Percentiles rank a stretch among this genome's conserved stretches.
phyloP scores from a whole-genome alignment of 2,329 filamentous ascomycete genomes.

The Pseudocercospora ulei region DNA sequence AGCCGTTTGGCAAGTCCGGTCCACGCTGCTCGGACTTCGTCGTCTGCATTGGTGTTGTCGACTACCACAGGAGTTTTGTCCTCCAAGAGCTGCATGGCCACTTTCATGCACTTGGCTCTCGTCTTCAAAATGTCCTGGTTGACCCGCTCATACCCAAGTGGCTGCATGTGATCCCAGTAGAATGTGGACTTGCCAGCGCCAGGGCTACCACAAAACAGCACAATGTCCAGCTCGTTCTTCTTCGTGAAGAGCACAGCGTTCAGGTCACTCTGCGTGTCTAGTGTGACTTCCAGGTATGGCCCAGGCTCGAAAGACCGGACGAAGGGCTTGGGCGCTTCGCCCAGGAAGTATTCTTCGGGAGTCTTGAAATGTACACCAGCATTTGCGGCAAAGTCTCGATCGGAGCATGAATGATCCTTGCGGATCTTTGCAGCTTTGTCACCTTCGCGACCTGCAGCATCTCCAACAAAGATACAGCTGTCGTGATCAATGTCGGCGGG shows the following conservation, averaged over 20 bases:
- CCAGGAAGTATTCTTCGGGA: constrained; percentile 84
- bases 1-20: constrained; percentile 60
- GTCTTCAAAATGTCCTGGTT: constrained; percentile 86
- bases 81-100: constrained; percentile 55
- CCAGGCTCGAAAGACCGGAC: constrained; percentile 61
- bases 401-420: constrained; percentile 52
- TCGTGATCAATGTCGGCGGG: constrained; percentile 54
- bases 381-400: constrained; percentile 74
- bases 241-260: constrained; percentile 44
- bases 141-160: constrained; percentile 69
- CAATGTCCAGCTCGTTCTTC: constrained; percentile 58
- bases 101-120: constrained; percentile 58
- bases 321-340: constrained; percentile 56
- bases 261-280: constrained; percentile 29
- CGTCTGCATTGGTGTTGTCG: constrained; percentile 91
- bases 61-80: constrained; percentile 62
- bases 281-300: constrained; percentile 40
- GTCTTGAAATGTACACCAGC: constrained; percentile 70
- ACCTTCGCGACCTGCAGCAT: constrained; percentile 55
- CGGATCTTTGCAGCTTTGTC: constrained; percentile 35
- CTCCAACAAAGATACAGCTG: constrained; percentile 76
- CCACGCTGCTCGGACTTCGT: constrained; percentile 69
- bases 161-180: constrained; percentile 67
- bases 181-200: constrained; percentile 89
- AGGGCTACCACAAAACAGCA: constrained; percentile 80